Evolutionary conservation across 1,284 basidiomycete species (phyloP).

Genomic region (Ganoderma leucocontextum): DNA sequence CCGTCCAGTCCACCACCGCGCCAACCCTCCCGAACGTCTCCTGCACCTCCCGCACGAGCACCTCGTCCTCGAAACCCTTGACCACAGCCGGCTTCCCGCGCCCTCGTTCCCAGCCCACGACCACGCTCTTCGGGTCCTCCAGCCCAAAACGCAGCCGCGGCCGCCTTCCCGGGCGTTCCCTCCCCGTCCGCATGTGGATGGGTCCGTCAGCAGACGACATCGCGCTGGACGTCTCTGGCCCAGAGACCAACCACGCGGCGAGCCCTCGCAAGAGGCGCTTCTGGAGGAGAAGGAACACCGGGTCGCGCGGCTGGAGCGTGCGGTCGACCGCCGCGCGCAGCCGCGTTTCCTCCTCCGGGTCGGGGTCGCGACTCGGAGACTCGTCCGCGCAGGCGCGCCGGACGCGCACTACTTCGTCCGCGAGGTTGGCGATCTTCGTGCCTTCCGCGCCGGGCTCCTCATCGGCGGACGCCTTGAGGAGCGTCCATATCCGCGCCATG

Average conservation of each 20-base stretch:
- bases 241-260: constrained; percentile 41
- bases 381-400: constrained; percentile 29
- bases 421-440: constrained; percentile 70
- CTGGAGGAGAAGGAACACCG: constrained; percentile 70
- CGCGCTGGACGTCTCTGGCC: not conserved
- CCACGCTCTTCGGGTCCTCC: constrained; percentile 24
- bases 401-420: constrained; percentile 71
- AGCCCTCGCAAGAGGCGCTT: constrained; percentile 61
- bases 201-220: constrained; percentile 41
- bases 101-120: constrained; percentile 24
- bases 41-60: constrained; percentile 44
- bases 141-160: constrained; percentile 39
- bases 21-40: constrained; percentile 45
- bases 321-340: constrained; percentile 68
- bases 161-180: constrained; percentile 33
- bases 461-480: constrained; percentile 66
- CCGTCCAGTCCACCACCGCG: constrained; percentile 50
- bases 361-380: constrained; percentile 39
- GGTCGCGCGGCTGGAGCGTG: constrained; percentile 65
- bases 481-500: constrained; percentile 66
- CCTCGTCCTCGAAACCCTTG: constrained; percentile 58
- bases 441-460: constrained; percentile 47
- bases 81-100: constrained; percentile 37
- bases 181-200: constrained; percentile 49
- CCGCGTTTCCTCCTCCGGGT: constrained; percentile 49